Percentiles rank a stretch among this genome's conserved stretches.
phyloP scores from a whole-genome alignment of 306 rosid species.

The Acacia melanoxylon region DNA sequence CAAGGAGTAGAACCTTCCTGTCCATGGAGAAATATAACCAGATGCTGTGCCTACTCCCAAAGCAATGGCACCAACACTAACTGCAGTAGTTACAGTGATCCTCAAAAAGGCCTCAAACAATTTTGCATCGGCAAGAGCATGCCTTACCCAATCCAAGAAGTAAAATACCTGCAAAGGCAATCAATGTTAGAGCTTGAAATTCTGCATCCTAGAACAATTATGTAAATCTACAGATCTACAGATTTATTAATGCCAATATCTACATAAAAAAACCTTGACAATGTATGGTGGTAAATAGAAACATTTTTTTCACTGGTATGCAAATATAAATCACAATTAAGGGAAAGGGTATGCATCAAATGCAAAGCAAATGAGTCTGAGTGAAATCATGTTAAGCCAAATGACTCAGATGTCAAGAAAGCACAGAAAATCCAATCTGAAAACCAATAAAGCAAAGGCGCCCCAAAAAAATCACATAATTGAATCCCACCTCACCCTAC shows the following conservation, averaged over 20 bases:
- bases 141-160: constrained; percentile 95
- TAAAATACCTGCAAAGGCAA: constrained; percentile 65
- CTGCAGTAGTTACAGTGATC: constrained; percentile 88
- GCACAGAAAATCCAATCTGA: background rate
- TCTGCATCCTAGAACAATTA: background rate
- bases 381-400: background rate
- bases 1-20: constrained; percentile 95
- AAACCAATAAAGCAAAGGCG: background rate
- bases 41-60: constrained; percentile 93
- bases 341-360: background rate
- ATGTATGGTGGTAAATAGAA: background rate
- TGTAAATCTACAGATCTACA: constrained; percentile 7
- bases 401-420: background rate
- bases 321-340: background rate
- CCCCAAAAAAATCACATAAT: background rate
- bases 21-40: constrained; percentile 99
- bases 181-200: constrained; percentile 26
- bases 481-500: background rate
- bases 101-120: constrained; percentile 87
- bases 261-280: background rate
- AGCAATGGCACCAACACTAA: constrained; percentile 77
- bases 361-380: background rate
- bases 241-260: background rate
- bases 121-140: constrained; percentile 72
- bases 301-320: constrained; percentile 1